Evolutionary conservation across 768 basidiomycete species (phyloP).

Genomic region (Tylopilus rubrobrunneus): DNA sequence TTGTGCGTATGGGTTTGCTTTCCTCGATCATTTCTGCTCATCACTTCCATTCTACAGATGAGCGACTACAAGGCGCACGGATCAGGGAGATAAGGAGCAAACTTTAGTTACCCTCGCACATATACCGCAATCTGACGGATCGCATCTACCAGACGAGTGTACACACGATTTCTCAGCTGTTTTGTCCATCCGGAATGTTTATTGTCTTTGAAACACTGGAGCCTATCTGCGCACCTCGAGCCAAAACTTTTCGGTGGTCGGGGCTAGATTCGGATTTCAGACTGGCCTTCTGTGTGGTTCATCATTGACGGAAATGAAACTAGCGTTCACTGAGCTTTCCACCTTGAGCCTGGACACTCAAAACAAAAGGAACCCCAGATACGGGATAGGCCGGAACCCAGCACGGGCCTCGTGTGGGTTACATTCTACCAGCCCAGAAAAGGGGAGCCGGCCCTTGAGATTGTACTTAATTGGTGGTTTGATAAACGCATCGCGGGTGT

Average conservation of each 20-base stretch:
- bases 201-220: background rate
- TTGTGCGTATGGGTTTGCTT: slow-evolving; percentile 52
- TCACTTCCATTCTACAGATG: slow-evolving; percentile 32
- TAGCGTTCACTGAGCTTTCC: too few species aligned
- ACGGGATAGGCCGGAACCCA: slow-evolving; percentile 2
- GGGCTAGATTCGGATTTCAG: background rate
- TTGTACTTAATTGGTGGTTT: background rate
- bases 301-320: slow-evolving; percentile 5
- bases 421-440: slow-evolving; percentile 4
- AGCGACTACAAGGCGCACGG: slow-evolving; percentile 40
- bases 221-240: too few species aligned
- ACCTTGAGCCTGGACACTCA: background rate
- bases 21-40: background rate
- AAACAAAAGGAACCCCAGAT: slow-evolving; percentile 19
- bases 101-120: slow-evolving; percentile 25
- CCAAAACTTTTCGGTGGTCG: background rate
- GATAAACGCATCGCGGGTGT: slow-evolving; percentile 11
- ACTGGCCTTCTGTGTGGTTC: background rate
- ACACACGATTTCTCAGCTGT: background rate
- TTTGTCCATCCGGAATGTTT: background rate
- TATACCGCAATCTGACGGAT: background rate
- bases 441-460: background rate
- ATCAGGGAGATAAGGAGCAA: slow-evolving; percentile 38
- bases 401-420: slow-evolving; percentile 7
- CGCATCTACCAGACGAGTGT: background rate